Percentiles rank a stretch among this genome's conserved stretches.
Conservation (phyloP, 352 stramenopile species). For the Globisporangium irregulare region DNA sequence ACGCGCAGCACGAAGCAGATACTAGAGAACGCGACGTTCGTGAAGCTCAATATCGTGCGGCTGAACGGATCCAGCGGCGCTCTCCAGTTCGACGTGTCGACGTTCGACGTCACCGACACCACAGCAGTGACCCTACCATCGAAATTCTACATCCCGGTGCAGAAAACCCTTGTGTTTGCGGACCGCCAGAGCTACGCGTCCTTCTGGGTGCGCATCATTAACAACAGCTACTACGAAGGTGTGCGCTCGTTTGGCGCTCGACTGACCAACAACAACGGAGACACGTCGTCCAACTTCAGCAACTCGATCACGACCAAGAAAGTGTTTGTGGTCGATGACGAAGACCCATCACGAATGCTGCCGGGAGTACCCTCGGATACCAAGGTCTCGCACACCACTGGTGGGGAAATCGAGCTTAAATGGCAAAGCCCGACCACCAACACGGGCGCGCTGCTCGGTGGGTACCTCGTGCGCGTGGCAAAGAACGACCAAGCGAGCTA, state of each 20-base stretch:
- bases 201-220: slow-evolving; percentile 40
- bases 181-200: slow-evolving; percentile 35
- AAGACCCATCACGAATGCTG: slow-evolving; percentile 29
- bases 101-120: slow-evolving; percentile 37
- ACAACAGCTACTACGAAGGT: slow-evolving; percentile 42
- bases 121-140: neutral
- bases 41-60: slow-evolving; percentile 40
- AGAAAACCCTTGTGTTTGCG: slow-evolving; percentile 22
- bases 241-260: slow-evolving; percentile 40
- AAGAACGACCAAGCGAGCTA: slow-evolving; percentile 16
- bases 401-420: slow-evolving; percentile 45
- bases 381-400: slow-evolving; percentile 24
- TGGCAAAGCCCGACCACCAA: slow-evolving; percentile 20
- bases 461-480: slow-evolving; percentile 41
- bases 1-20: slow-evolving; percentile 20
- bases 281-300: neutral
- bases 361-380: slow-evolving; percentile 20
- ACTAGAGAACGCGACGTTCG: slow-evolving; percentile 34
- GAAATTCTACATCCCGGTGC: slow-evolving; percentile 35
- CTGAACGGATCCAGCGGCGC: slow-evolving; percentile 45
- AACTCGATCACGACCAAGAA: slow-evolving; percentile 24
- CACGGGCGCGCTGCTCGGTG: neutral
- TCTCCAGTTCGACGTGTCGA: slow-evolving; percentile 38
- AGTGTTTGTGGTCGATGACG: slow-evolving; percentile 47
- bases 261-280: slow-evolving; percentile 18